Percentiles rank a stretch among this genome's conserved stretches.
phyloP scores from a whole-genome alignment of 257 asterid genomes.

The Knoxia roxburghii region DNA sequence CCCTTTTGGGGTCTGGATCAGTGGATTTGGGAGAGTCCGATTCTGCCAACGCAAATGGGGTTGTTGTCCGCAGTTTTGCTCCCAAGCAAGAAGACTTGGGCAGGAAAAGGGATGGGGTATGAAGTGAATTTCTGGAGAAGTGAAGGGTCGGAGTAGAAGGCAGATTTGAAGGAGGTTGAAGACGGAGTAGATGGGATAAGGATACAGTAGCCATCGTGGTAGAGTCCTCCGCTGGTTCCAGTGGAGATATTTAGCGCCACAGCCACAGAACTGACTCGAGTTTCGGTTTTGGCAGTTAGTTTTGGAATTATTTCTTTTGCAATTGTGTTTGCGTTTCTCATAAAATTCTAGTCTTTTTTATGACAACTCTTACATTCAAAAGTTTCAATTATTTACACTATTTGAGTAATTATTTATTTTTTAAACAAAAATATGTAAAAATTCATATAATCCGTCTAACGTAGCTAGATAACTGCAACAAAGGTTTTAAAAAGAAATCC shows the following conservation, averaged over 20 bases:
- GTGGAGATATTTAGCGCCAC: not conserved
- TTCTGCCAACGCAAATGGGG: conserved; percentile 57
- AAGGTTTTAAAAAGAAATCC: no score
- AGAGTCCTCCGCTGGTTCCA: not conserved
- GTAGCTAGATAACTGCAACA: no score
- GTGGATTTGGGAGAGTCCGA: conserved; percentile 64
- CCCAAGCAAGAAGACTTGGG: conserved; percentile 3
- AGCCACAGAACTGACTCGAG: not conserved
- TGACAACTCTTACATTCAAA: no score
- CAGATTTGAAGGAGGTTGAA: conserved; percentile 31
- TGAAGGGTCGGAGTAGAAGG: conserved; percentile 24
- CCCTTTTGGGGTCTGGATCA: conserved; percentile 54
- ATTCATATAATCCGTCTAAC: no score
- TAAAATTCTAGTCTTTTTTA: no score
- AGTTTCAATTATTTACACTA: no score
- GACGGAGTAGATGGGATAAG: conserved; percentile 32
- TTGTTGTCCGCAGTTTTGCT: conserved; percentile 29
- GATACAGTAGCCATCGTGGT: conserved; percentile 43
- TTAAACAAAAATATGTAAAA: no score
- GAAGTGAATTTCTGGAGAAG: conserved; percentile 23
- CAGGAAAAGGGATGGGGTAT: conserved; percentile 25
- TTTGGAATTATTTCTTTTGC: no score
- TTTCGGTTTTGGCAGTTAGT: not conserved
- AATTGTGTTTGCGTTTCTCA: no score
- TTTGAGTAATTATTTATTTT: no score